Percentiles rank a stretch among this genome's conserved stretches.
Conservation (phyloP, 2,329 filamentous ascomycete genomes). For the Cytospora mali region DNA sequence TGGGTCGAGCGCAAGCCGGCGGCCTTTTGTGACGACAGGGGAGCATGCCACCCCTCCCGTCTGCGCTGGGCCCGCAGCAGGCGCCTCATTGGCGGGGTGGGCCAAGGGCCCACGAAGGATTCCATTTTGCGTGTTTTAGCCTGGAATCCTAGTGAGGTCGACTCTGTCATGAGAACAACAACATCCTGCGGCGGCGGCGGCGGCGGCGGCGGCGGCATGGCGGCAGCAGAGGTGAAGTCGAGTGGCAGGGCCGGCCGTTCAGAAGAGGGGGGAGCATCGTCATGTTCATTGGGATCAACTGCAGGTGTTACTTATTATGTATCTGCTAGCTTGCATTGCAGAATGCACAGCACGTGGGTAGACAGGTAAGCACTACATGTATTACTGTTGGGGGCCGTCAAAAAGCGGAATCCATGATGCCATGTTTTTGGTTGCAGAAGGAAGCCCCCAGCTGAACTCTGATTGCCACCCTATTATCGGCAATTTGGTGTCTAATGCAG, state of each 20-base stretch:
- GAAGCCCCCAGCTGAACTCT: not conserved
- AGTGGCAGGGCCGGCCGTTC: not conserved
- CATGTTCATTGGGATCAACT: not conserved
- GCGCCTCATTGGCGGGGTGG: conserved; percentile 23
- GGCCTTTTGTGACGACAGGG: conserved; percentile 17
- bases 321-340: not conserved
- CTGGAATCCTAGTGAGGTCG: conserved; percentile 16
- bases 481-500: not conserved
- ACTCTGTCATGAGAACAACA: too few relatives aligned
- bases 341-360: not conserved
- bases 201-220: too few relatives aligned
- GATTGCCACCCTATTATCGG: conserved; percentile 14
- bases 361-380: not conserved
- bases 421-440: not conserved
- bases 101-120: conserved; percentile 21
- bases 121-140: conserved; percentile 18
- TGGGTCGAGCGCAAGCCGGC: not conserved
- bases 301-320: not conserved
- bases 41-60: conserved; percentile 3
- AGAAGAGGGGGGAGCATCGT: not conserved
- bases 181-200: too few relatives aligned
- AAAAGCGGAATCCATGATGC: not conserved
- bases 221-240: conserved; percentile 1
- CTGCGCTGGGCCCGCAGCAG: conserved; percentile 19
- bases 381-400: not conserved